These are phyloP conservation scores for Fusarium xylarioides DNA, from an alignment of 2,329 filamentous ascomycete genomes.

Conservation along the genomic window DNA sequence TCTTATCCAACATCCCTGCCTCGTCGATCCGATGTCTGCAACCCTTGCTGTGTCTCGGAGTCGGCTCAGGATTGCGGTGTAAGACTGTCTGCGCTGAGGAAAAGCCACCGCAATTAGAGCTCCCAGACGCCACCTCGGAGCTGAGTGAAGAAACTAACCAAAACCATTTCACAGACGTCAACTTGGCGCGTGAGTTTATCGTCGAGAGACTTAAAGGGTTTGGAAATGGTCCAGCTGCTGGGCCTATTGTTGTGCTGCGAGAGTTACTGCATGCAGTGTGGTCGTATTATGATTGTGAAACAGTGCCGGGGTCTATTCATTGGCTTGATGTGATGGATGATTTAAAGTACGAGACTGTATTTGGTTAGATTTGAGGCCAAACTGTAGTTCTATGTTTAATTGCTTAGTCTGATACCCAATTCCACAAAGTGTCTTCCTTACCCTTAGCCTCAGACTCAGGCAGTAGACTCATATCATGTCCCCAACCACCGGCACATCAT, in stretches of 20 bases:
- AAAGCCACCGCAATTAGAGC: not conserved
- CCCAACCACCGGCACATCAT: not conserved
- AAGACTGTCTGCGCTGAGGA: conserved; percentile 10
- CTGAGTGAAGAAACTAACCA: not conserved
- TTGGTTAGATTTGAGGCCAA: conserved; percentile 10
- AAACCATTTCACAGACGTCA: conserved; percentile 4
- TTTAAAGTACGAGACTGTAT: conserved; percentile 29
- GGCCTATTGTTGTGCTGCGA: conserved; percentile 20
- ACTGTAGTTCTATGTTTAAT: not conserved
- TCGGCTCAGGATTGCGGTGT: conserved; percentile 17
- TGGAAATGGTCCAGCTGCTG: not conserved
- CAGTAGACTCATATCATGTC: not conserved
- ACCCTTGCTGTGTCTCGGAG: conserved; percentile 16
- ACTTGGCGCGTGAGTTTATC: conserved; percentile 18
- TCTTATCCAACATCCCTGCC: conserved; percentile 8
- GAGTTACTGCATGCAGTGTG: conserved; percentile 25
- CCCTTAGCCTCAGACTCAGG: not conserved
- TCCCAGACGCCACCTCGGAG: not conserved
- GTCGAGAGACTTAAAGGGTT: conserved; percentile 12
- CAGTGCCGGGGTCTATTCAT: conserved; percentile 13
- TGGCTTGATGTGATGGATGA: conserved; percentile 28
- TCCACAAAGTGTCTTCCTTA: not conserved
- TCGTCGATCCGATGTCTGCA: conserved; percentile 21
- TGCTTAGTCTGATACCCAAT: not conserved
- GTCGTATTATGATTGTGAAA: conserved; percentile 26